Conservation (phyloP, 78 protist species). For the Chrysochromulina parva region DNA sequence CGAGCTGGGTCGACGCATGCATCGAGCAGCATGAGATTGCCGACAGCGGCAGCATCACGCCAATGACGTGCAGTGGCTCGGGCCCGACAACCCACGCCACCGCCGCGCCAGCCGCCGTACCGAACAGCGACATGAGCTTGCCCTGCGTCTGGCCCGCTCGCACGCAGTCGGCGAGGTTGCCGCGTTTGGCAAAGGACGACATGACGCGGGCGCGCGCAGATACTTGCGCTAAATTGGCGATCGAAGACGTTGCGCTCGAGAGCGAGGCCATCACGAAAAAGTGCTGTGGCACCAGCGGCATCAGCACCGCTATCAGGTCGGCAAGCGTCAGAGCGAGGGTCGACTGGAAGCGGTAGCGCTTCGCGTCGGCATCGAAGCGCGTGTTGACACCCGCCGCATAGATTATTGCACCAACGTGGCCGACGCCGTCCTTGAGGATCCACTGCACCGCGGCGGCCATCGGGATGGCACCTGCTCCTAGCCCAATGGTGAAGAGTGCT, state of each 20-base stretch:
- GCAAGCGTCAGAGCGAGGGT: not conserved
- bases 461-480: constrained; percentile 64
- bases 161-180: constrained; percentile 66
- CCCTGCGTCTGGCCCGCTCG: constrained; percentile 55
- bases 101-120: constrained; percentile 17
- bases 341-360: constrained; percentile 40
- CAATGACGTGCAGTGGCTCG: not conserved
- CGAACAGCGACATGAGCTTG: constrained; percentile 29
- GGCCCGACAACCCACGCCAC: not conserved
- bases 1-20: not conserved
- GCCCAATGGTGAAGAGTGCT: constrained; percentile 51
- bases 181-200: constrained; percentile 10
- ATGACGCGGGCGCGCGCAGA: constrained; percentile 50
- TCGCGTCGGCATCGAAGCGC: constrained; percentile 60
- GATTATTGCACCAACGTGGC: constrained; percentile 60
- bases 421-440: constrained; percentile 68
- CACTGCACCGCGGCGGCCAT: constrained; percentile 64
- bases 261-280: constrained; percentile 51
- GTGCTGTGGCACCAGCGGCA: constrained; percentile 41
- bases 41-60: not conserved
- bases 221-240: constrained; percentile 49
- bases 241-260: constrained; percentile 2
- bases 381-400: constrained; percentile 37
- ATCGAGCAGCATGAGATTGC: not conserved
- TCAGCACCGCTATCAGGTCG: constrained; percentile 31